Conservation (phyloP, 78 protist genomes). For the Bodo saltans region DNA sequence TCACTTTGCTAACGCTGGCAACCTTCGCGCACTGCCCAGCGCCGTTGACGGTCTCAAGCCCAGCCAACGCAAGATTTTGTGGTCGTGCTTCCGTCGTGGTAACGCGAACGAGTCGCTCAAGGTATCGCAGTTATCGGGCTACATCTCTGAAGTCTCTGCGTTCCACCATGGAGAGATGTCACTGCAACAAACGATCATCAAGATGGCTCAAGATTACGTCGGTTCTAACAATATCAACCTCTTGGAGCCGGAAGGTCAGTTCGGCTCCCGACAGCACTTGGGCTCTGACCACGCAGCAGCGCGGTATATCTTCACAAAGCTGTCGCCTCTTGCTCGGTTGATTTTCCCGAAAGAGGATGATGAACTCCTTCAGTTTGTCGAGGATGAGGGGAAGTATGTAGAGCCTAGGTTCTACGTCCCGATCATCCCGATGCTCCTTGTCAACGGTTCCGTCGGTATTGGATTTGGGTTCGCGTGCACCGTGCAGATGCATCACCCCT, state of each 20-base stretch:
- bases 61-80: constrained; percentile 93
- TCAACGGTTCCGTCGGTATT: constrained; percentile 95
- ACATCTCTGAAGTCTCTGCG: constrained; percentile 64
- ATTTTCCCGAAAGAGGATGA: constrained; percentile 86
- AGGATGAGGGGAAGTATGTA: constrained; percentile 88
- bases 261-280: constrained; percentile 92
- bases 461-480: constrained; percentile 86
- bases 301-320: constrained; percentile 90
- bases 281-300: constrained; percentile 92
- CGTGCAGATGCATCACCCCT: constrained; percentile 27
- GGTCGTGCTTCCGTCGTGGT: constrained; percentile 85
- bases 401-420: constrained; percentile 94
- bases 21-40: constrained; percentile 88
- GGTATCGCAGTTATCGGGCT: constrained; percentile 97
- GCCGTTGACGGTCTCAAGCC: constrained; percentile 97
- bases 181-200: constrained; percentile 77
- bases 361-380: constrained; percentile 63
- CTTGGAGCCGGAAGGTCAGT: constrained; percentile 88
- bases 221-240: constrained; percentile 94
- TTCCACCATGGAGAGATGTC: constrained; percentile 98
- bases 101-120: constrained; percentile 85
- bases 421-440: constrained; percentile 90
- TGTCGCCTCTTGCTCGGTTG: constrained; percentile 69
- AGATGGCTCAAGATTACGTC: constrained; percentile 89
- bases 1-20: constrained; percentile 83